Conservation (phyloP, 257 asterid genomes). For the Petunia secreta region DNA sequence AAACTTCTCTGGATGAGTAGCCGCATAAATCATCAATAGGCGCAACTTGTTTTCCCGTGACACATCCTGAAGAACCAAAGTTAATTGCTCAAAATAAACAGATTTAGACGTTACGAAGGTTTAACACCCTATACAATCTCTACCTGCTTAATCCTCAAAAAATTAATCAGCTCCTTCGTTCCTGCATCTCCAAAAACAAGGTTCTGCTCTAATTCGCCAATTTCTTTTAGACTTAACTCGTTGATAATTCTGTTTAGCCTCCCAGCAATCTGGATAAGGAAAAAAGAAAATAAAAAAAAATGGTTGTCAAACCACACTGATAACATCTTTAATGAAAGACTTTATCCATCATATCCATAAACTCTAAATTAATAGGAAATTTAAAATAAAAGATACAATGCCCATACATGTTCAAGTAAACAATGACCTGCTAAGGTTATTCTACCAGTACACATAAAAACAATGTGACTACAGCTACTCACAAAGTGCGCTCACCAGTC, state of each 20-base stretch:
- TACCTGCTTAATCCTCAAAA: constrained; percentile 81
- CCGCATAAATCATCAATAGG: constrained; percentile 94
- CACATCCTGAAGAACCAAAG: constrained; percentile 64
- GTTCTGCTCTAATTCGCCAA: constrained; percentile 96
- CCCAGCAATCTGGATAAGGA: constrained; percentile 76
- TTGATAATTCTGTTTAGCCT: constrained; percentile 76
- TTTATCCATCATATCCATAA: background rate
- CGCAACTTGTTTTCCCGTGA: constrained; percentile 91
- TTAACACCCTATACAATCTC: constrained; percentile 28
- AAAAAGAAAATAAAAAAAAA: constrained; percentile 26
- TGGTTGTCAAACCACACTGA: constrained; percentile 25
- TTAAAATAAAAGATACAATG: background rate
- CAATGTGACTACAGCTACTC: constrained; percentile 10
- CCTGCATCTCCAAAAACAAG: constrained; percentile 99
- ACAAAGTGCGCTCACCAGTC: background rate
- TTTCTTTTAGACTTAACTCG: constrained; percentile 85
- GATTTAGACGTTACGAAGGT: constrained; percentile 3
- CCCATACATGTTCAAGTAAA: background rate
- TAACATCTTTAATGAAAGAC: background rate
- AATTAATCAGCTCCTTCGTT: constrained; percentile 85
- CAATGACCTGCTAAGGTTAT: background rate
- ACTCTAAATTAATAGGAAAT: constrained; percentile 8
- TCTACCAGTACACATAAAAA: constrained; percentile 3
- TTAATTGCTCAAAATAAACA: constrained; percentile 22
- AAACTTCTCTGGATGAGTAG: constrained; percentile 89